Percentiles rank a stretch among this genome's conserved stretches.
Conservation (phyloP, 139 green algal species). For the Choricystis sp. region DNA sequence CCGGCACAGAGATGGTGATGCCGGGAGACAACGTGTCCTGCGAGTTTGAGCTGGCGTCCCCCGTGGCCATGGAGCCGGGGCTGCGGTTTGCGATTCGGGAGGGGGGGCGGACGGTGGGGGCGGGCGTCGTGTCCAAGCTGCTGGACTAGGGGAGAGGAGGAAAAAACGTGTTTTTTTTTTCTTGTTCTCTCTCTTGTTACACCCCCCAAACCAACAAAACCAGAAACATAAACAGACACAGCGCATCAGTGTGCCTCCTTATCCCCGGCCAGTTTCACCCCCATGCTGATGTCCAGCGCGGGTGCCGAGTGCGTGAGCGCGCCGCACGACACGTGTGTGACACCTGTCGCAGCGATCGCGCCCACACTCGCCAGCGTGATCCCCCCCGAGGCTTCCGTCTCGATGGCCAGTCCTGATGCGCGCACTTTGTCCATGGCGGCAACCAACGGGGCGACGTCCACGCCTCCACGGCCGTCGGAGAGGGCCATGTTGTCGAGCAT, state of each 20-base stretch:
- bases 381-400: conserved; percentile 92
- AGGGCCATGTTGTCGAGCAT: conserved; percentile 99
- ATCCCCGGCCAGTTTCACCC: not conserved
- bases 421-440: conserved; percentile 32
- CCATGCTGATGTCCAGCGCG: conserved; percentile 80
- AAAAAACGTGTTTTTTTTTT: not conserved
- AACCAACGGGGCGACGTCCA: conserved; percentile 70
- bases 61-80: conserved; percentile 66
- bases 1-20: conserved; percentile 93
- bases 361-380: conserved; percentile 71
- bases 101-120: conserved; percentile 84
- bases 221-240: not conserved
- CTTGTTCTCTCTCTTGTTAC: not conserved
- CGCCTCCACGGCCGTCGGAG: conserved; percentile 16
- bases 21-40: conserved; percentile 89
- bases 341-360: conserved; percentile 71
- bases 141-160: conserved; percentile 3
- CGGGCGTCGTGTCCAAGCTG: conserved; percentile 73
- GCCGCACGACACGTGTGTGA: conserved; percentile 79
- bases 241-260: not conserved
- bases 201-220: not conserved
- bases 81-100: conserved; percentile 92
- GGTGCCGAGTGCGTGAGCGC: conserved; percentile 85
- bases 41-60: conserved; percentile 68
- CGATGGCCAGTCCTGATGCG: conserved; percentile 16